Evolutionary conservation across 108 stramenopile genomes (phyloP).

Genomic region (Pseudonitzschia multistriata): DNA sequence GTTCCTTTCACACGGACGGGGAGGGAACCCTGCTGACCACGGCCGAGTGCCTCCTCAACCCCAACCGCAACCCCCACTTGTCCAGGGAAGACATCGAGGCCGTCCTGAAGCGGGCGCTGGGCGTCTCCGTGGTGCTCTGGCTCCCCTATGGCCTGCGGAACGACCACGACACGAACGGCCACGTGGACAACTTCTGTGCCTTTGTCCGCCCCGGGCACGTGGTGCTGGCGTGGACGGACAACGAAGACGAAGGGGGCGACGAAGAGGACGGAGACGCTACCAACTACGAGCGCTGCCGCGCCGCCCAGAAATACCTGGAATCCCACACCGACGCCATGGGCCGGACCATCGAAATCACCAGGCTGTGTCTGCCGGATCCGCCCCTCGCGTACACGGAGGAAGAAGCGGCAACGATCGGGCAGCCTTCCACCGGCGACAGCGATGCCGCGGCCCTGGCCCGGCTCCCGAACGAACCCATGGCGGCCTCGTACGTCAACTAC

Average conservation of each 20-base stretch:
- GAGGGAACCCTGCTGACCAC: conserved; percentile 76
- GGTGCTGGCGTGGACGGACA: conserved; percentile 62
- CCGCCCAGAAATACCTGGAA: conserved; percentile 44
- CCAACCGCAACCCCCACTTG: conserved; percentile 63
- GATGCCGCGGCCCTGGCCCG: conserved; percentile 15
- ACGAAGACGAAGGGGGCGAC: conserved; percentile 19
- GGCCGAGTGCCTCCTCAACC: conserved; percentile 68
- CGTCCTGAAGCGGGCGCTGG: conserved; percentile 36
- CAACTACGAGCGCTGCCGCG: conserved; percentile 52
- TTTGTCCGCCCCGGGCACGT: conserved; percentile 68
- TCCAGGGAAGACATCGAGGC: conserved; percentile 51
- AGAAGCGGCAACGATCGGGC: conserved; percentile 37
- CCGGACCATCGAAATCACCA: conserved; percentile 34
- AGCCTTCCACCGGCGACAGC: not conserved
- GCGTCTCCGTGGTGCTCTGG: conserved; percentile 64
- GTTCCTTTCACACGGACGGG: conserved; percentile 78
- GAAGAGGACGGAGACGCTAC: conserved; percentile 8
- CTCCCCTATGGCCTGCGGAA: conserved; percentile 51
- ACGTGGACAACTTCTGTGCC: conserved; percentile 73
- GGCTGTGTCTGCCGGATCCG: conserved; percentile 43
- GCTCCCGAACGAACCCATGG: conserved; percentile 42
- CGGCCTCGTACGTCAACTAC: conserved; percentile 79
- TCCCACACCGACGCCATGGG: conserved; percentile 48
- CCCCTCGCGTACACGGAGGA: conserved; percentile 34
- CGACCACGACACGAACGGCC: conserved; percentile 80